phyloP scores from a whole-genome alignment of 2,329 filamentous ascomycete genomes.

The Lasiodiplodia hormozganensis region DNA sequence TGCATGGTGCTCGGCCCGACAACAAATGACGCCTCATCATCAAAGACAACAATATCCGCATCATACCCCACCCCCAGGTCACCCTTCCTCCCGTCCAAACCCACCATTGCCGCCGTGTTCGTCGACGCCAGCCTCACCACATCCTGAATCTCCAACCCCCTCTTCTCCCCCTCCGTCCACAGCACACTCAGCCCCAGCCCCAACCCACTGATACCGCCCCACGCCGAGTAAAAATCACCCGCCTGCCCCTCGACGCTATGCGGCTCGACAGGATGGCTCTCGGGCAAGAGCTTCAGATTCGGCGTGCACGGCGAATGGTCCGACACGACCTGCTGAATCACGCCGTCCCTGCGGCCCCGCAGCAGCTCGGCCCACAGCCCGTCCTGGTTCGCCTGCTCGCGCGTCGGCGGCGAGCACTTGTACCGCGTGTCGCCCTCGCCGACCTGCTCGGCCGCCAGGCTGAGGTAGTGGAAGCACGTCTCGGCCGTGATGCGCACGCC shows the following conservation, averaged over 20 bases:
- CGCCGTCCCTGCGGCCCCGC: constrained; percentile 62
- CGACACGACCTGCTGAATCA: constrained; percentile 89
- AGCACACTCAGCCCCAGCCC: constrained; percentile 91
- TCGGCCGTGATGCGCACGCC: constrained; percentile 91
- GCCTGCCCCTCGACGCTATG: constrained; percentile 46
- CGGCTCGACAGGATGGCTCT: constrained; percentile 61
- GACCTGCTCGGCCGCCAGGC: constrained; percentile 81
- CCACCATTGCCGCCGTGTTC: constrained; percentile 88
- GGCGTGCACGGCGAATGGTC: constrained; percentile 98
- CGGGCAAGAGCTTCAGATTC: constrained; percentile 83
- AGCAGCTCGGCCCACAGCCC: constrained; percentile 83
- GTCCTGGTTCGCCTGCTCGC: constrained; percentile 80
- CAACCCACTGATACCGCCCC: constrained; percentile 95
- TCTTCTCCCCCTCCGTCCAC: constrained; percentile 75
- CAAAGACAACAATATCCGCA: constrained; percentile 90
- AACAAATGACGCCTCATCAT: constrained; percentile 79
- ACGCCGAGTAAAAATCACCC: constrained; percentile 94
- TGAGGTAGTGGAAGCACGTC: constrained; percentile 95
- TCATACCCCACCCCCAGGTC: constrained; percentile 81
- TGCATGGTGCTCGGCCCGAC: constrained; percentile 77
- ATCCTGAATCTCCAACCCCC: constrained; percentile 69
- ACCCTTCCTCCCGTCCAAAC: constrained; percentile 80
- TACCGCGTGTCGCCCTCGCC: constrained; percentile 85
- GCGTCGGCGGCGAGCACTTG: constrained; percentile 95
- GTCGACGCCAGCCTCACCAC: constrained; percentile 84